Conservation (phyloP, 805 yeast genomes). For the Kodamaea nitidulidarum region DNA sequence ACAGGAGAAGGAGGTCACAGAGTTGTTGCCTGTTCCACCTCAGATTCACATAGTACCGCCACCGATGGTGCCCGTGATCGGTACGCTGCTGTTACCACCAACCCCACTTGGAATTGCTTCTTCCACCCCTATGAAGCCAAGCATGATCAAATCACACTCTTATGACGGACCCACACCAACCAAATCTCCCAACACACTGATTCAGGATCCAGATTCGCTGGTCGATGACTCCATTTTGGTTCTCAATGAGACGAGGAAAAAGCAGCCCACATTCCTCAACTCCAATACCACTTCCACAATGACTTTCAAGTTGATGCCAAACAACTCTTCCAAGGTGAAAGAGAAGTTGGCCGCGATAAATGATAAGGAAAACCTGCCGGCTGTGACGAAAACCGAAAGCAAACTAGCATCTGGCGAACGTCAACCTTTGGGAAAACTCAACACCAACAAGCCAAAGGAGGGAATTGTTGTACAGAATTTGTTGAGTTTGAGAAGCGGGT, state of each 20-base stretch:
- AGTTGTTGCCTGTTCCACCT: constrained; percentile 31
- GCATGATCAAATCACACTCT: constrained; percentile 11
- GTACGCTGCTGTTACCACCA: constrained; percentile 1
- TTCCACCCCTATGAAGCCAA: constrained; percentile 15
- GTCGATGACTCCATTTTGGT: constrained; percentile 16
- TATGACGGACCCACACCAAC: constrained; percentile 6
- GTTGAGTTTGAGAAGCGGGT: constrained; percentile 35
- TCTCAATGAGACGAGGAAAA: constrained; percentile 29
- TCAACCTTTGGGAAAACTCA: constrained; percentile 25
- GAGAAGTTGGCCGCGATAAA: constrained; percentile 19
- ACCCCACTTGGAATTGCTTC: constrained; percentile 9
- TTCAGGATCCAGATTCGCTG: constrained; percentile 14
- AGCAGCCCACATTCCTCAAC: constrained; percentile 31
- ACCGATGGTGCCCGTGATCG: constrained; percentile 1
- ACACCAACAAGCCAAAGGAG: constrained; percentile 14
- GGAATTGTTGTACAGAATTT: constrained; percentile 31
- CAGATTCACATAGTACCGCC: neutral
- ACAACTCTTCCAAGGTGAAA: constrained; percentile 20
- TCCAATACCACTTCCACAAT: constrained; percentile 26
- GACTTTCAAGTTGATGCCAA: constrained; percentile 36
- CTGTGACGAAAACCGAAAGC: constrained; percentile 11
- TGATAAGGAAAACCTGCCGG: constrained; percentile 24
- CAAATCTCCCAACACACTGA: constrained; percentile 13
- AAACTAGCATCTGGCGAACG: constrained; percentile 8
- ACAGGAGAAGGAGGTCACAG: constrained; percentile 38